These are phyloP conservation scores for Aurantiochytrium sp. DNA, from an alignment of 108 stramenopile species.

Conservation along the genomic window DNA sequence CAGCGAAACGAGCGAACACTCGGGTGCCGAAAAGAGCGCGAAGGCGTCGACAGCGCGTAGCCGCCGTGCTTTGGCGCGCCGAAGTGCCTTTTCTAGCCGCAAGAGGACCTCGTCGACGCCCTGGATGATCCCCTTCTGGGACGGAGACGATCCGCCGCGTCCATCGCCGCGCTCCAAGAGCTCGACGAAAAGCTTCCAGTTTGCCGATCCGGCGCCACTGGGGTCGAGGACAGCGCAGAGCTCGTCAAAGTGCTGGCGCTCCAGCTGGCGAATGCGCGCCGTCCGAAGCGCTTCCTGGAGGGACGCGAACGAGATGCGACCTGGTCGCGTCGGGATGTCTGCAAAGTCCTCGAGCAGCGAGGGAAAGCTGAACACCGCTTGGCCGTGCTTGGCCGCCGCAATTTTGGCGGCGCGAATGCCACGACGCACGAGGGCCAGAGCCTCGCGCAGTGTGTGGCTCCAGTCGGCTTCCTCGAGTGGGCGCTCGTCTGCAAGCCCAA, in stretches of 20 bases:
- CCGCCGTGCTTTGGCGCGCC: neutral
- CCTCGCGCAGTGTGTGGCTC: neutral
- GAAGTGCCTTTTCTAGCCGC: neutral
- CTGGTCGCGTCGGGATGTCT: conserved; percentile 3
- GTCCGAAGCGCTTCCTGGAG: neutral
- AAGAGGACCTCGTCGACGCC: neutral
- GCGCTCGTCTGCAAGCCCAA: too few species aligned
- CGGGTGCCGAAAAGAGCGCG: neutral
- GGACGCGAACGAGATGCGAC: neutral
- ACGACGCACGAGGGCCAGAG: neutral
- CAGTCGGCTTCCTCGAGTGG: neutral
- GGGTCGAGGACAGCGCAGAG: neutral
- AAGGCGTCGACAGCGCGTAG: neutral
- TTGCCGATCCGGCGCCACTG: neutral
- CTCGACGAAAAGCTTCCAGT: neutral
- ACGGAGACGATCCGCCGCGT: neutral
- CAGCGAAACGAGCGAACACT: neutral
- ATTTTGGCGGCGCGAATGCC: neutral
- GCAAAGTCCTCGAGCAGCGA: neutral
- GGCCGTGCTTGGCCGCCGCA: neutral
- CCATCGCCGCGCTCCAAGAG: neutral
- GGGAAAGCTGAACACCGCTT: neutral
- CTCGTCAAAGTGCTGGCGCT: neutral
- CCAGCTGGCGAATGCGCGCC: neutral
- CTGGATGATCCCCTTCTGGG: neutral